Evolutionary conservation across 2,329 filamentous ascomycete species (phyloP), one percentile per base, ranked within the genome.

Genomic region (Neonectria sp.): DNA sequence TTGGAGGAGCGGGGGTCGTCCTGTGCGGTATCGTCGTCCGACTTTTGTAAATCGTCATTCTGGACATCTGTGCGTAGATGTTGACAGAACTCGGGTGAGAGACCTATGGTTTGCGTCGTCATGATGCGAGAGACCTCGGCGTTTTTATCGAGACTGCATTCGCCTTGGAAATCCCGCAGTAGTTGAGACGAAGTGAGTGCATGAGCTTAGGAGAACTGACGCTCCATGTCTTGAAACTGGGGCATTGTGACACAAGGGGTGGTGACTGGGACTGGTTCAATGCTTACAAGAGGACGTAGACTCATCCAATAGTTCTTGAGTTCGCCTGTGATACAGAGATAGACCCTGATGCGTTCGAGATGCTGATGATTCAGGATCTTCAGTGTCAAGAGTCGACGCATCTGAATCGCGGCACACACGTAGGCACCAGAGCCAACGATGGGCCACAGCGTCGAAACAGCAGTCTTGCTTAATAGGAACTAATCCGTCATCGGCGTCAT

Each of bases 391-490:
- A 31, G 21, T 17, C 25, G n/a, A 6, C 49, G 49, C 15, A 52
- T 17, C 25, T 52, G 49, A 27, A 52, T 52, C 9, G 49, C 49
- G 3, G 49, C 49, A 17, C 49, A 52, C 49, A 52, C 49, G n/a
- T 52, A 52, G 5, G 49, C 49, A 11, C 49, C 49, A 33, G 33
- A 52, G 17, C 49, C 49, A 17, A 52, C 49, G 15, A 52, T 31
- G n/a, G 49, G 25, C 49, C 49, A 52, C 27, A 33, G 21, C 17
- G 33, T 52, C 11, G 49, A 52, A n/a, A 33, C n/a, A 9, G 49
- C 25, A 9, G 49, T 31, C 17, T n/a, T 33, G 11, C 25, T 15
- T 21, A 27, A 8, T 33, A 52, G 6, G 21, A 52, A 52, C 8
- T 52, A 27, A 17, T 52, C 27, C 17, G 49, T 33, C 3, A 52